Evolutionary conservation across 1,139 yeast species (phyloP).

Genomic region (Diutina pseudorugosa): DNA sequence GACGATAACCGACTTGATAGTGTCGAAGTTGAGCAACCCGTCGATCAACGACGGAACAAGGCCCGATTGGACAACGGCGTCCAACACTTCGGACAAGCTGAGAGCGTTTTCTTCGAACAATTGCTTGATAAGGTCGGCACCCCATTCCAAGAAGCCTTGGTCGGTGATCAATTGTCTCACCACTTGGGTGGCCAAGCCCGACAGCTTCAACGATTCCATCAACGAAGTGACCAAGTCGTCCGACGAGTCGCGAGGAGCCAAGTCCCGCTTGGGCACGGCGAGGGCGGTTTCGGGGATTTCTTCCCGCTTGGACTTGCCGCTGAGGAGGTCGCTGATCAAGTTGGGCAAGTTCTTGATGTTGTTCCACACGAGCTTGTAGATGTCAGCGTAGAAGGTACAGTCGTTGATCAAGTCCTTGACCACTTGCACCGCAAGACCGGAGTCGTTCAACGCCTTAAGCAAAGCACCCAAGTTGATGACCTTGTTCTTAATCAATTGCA

Average conservation of each 20-base stretch:
- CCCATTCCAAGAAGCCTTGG: constrained; percentile 25
- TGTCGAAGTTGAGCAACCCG: constrained; percentile 21
- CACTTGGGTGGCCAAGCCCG: constrained; percentile 32
- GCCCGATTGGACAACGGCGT: constrained; percentile 24
- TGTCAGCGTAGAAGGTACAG: constrained; percentile 26
- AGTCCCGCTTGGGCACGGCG: constrained; percentile 11
- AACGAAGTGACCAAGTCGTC: constrained; percentile 22
- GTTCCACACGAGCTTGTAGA: constrained; percentile 22
- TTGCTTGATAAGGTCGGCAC: constrained; percentile 19
- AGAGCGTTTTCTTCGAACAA: constrained; percentile 22
- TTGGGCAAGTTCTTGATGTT: constrained; percentile 18
- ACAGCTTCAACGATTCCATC: constrained; percentile 26
- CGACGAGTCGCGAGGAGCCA: constrained; percentile 15
- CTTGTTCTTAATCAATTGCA: constrained; percentile 7
- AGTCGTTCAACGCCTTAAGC: constrained; percentile 27
- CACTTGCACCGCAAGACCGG: constrained; percentile 25
- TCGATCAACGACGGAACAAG: constrained; percentile 25
- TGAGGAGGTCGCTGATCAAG: constrained; percentile 17
- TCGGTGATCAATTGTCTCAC: constrained; percentile 30
- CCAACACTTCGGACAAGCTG: constrained; percentile 15
- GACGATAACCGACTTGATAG: constrained; percentile 25
- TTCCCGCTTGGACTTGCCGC: constrained; percentile 11
- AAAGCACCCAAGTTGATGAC: constrained; percentile 14
- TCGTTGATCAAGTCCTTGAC: constrained; percentile 28
- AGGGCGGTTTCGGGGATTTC: not conserved